Evolutionary conservation across 768 basidiomycete species (phyloP).

Genomic region (Mycena epipterygia): DNA sequence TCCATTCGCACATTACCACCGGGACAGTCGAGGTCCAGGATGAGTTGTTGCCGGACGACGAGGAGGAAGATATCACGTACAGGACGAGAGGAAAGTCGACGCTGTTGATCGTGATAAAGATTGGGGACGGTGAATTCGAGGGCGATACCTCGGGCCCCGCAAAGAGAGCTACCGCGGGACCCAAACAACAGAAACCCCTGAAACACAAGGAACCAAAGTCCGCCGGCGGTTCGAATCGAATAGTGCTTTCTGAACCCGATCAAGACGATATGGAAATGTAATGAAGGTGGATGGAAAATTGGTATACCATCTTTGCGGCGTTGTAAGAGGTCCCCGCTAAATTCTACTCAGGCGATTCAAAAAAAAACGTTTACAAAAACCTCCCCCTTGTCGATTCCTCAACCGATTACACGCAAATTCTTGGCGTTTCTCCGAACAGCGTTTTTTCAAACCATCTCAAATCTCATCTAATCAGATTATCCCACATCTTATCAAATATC

Average conservation of each 20-base stretch:
- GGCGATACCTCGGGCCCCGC: constrained; percentile 47
- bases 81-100: constrained; percentile 80
- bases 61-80: constrained; percentile 77
- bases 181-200: constrained; percentile 3
- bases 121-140: constrained; percentile 74
- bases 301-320: no score
- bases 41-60: constrained; percentile 80
- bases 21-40: constrained; percentile 83
- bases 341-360: no score
- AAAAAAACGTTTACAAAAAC: no score
- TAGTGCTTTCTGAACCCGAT: constrained; percentile 59
- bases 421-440: no score
- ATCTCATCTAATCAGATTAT: constrained; percentile 10
- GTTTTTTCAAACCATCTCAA: no score
- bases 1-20: constrained; percentile 73
- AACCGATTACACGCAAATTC: no score
- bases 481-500: constrained; percentile 6
- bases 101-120: constrained; percentile 69
- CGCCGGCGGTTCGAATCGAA: constrained; percentile 34
- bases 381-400: no score
- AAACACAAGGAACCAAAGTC: constrained; percentile 18
- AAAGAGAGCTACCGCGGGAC: constrained; percentile 29
- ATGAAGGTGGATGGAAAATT: no score
- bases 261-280: constrained; percentile 56
- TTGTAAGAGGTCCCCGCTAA: no score